Evolutionary conservation across 106 monocot species (phyloP).

Genomic region (Amphibolis antarctica): DNA sequence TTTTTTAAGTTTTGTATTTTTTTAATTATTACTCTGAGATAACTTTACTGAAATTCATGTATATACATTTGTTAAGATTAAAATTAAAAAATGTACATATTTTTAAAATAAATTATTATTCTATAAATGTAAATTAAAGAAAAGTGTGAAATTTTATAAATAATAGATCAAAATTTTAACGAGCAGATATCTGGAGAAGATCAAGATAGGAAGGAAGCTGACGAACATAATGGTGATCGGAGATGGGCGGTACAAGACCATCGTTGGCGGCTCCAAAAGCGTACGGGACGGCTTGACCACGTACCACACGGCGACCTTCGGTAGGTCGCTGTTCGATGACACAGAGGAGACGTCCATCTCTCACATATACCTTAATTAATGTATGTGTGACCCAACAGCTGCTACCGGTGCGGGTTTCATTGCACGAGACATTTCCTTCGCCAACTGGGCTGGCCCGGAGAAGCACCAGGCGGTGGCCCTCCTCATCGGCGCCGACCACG

Average conservation of each 20-base stretch:
- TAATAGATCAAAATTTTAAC: no score
- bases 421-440: constrained; percentile 50
- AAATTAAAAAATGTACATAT: no score
- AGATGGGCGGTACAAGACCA: constrained; percentile 15
- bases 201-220: constrained; percentile 20
- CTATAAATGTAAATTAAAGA: no score
- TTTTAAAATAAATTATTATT: no score
- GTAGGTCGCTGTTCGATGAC: neutral
- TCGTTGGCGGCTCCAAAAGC: constrained; percentile 17
- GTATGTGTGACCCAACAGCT: constrained; percentile 22
- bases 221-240: constrained; percentile 31
- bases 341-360: neutral
- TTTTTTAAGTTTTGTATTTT: constrained; percentile 2
- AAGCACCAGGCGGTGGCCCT: constrained; percentile 84
- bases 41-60: no score
- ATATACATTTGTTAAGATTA: no score
- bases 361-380: neutral
- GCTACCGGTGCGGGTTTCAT: constrained; percentile 50
- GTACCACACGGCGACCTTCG: constrained; percentile 29
- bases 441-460: constrained; percentile 55
- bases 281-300: constrained; percentile 21
- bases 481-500: constrained; percentile 61
- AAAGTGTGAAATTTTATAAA: no score
- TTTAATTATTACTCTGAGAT: neutral
- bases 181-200: constrained; percentile 53